Evolutionary conservation across 345 rosid genomes (phyloP).

Genomic region (Diplotaxis tenuifolia): DNA sequence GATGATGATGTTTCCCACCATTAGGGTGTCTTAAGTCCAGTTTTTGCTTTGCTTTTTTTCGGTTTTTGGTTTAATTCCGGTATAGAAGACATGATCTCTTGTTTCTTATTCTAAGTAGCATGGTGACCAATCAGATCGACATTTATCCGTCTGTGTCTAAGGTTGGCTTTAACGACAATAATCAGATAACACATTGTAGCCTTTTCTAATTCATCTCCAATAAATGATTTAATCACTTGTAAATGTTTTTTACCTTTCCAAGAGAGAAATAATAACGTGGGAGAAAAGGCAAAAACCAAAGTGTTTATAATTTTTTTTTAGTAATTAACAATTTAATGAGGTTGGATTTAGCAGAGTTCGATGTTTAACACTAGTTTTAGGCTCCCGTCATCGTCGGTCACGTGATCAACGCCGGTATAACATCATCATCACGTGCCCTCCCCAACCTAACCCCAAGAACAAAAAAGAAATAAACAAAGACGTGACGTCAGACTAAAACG

Average conservation of each 20-base stretch:
- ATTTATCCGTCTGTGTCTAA: too few species aligned
- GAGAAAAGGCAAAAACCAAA: constrained; percentile 18
- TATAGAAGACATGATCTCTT: too few species aligned
- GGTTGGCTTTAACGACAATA: too few species aligned
- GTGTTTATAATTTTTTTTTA: neutral
- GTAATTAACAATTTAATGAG: constrained; percentile 31
- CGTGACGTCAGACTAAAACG: constrained; percentile 20
- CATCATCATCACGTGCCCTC: constrained; percentile 43
- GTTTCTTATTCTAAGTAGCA: too few species aligned
- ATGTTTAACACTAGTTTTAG: constrained; percentile 4
- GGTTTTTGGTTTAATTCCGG: too few species aligned
- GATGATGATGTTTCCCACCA: neutral
- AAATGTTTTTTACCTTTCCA: neutral
- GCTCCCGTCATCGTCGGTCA: constrained; percentile 29
- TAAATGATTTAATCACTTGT: constrained; percentile 7
- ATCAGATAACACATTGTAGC: neutral
- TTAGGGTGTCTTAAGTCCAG: neutral
- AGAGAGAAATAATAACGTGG: constrained; percentile 17
- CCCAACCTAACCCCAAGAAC: constrained; percentile 29
- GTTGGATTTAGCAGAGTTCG: constrained; percentile 12
- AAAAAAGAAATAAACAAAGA: neutral
- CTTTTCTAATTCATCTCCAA: constrained; percentile 7
- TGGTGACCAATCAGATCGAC: too few species aligned
- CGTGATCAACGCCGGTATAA: constrained; percentile 33
- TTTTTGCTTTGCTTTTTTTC: neutral